Conservation (phyloP, 495 filamentous ascomycete species). For the Rhypophila decipiens region DNA sequence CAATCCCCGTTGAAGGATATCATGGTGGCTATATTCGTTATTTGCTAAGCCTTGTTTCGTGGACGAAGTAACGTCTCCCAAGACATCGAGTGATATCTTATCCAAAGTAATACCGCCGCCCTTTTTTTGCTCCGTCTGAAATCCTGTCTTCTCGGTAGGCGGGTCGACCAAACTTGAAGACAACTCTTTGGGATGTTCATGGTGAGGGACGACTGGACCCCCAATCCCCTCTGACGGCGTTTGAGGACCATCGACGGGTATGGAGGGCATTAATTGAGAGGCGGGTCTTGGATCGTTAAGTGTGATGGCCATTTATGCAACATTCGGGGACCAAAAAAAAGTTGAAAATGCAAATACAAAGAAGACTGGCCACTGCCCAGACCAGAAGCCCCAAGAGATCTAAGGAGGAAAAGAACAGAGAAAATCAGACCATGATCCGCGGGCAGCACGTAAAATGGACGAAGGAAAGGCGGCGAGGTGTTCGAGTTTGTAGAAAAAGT, state of each 20-base stretch:
- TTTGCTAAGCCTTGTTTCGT: constrained; percentile 19
- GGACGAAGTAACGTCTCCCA: constrained; percentile 24
- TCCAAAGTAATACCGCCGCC: constrained; percentile 37
- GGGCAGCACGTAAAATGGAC: constrained; percentile 4
- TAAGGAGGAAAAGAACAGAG: constrained; percentile 3
- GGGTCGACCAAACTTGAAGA: no score
- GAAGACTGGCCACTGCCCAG: constrained; percentile 6
- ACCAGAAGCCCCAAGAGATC: constrained; percentile 6
- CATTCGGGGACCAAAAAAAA: constrained; percentile 11
- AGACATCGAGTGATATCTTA: constrained; percentile 32
- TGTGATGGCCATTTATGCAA: constrained; percentile 17
- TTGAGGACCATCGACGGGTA: not conserved
- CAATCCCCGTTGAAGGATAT: not conserved
- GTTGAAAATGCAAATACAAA: constrained; percentile 15
- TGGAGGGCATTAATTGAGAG: constrained; percentile 1
- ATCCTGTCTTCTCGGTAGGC: no score
- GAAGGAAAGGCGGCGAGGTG: constrained; percentile 6
- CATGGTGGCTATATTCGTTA: constrained; percentile 20
- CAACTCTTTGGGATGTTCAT: no score
- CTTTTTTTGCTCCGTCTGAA: no score
- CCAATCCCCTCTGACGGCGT: no score
- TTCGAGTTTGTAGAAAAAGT: constrained; percentile 7
- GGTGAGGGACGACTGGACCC: no score
- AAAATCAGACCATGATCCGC: constrained; percentile 18
- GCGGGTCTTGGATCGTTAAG: constrained; percentile 11